Percentiles rank a stretch among this genome's conserved stretches.
Conservation (phyloP, 1,284 basidiomycete genomes). For the Malassezia furfur region DNA sequence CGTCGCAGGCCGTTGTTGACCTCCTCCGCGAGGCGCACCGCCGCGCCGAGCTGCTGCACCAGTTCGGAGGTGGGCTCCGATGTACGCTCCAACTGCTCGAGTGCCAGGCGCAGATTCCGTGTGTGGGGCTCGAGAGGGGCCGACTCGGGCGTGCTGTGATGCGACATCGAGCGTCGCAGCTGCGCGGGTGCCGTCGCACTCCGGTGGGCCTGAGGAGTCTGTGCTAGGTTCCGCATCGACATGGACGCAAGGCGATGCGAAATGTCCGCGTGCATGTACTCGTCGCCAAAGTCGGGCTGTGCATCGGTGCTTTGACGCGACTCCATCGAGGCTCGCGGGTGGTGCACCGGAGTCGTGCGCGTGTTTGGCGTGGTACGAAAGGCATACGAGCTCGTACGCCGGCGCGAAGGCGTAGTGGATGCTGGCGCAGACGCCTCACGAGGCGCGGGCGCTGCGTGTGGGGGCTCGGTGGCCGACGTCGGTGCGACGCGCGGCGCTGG, state of each 20-base stretch:
- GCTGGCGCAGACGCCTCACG: no score
- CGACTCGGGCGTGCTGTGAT: background rate
- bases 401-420: no score
- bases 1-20: constrained; percentile 30
- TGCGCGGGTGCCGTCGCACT: background rate
- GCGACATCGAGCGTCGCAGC: no score
- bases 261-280: background rate
- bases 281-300: constrained; percentile 1
- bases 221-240: no score
- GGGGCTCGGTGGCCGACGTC: no score
- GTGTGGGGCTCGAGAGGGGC: background rate
- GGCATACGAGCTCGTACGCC: no score
- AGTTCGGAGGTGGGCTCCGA: constrained; percentile 11
- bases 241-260: no score
- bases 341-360: no score
- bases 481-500: no score
- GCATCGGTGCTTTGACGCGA: background rate
- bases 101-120: background rate
- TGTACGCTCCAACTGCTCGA: background rate
- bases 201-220: background rate
- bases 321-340: background rate
- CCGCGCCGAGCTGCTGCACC: constrained; percentile 20
- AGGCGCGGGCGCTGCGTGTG: no score
- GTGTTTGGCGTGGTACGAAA: no score
- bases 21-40: constrained; percentile 22